Evolutionary conservation across 805 yeast species (phyloP).

Genomic region (Yarrowia divulgata): DNA sequence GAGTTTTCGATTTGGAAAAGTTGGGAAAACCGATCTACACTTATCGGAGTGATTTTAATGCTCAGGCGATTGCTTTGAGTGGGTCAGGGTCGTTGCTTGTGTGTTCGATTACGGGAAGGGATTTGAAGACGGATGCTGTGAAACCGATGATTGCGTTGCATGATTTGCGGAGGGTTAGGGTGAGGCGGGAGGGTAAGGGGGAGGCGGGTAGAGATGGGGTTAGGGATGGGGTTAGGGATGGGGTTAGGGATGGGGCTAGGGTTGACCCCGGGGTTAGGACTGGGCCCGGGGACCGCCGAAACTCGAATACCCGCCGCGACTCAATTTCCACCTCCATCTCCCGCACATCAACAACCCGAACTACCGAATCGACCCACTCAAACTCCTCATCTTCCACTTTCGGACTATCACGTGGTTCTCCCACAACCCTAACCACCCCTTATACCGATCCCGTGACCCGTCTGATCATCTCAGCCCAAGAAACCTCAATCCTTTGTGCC

Average conservation of each 20-base stretch:
- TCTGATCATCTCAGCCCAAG: slow-evolving; percentile 74
- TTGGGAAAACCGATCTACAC: slow-evolving; percentile 72
- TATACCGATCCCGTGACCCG: slow-evolving; percentile 84
- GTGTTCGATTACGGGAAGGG: slow-evolving; percentile 83
- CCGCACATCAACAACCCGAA: background rate
- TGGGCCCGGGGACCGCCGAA: background rate
- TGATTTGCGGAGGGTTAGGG: slow-evolving; percentile 44
- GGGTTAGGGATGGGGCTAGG: too few species aligned
- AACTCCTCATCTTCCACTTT: slow-evolving; percentile 43
- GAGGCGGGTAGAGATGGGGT: background rate
- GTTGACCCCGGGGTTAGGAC: too few species aligned
- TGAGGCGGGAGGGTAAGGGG: slow-evolving; percentile 10
- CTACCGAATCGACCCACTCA: slow-evolving; percentile 10
- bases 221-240: too few species aligned
- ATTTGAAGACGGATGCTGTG: slow-evolving; percentile 63
- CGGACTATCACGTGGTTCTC: slow-evolving; percentile 49
- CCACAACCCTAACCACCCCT: slow-evolving; percentile 79
- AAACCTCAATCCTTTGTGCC: slow-evolving; percentile 74
- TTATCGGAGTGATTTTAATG: slow-evolving; percentile 73
- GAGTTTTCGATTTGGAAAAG: slow-evolving; percentile 65
- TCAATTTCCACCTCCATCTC: background rate
- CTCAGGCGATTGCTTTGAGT: slow-evolving; percentile 78
- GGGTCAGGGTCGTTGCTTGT: slow-evolving; percentile 71
- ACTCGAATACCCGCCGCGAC: background rate
- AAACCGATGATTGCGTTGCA: slow-evolving; percentile 72